Percentiles rank a stretch among this genome's conserved stretches.
phyloP scores from a whole-genome alignment of 805 yeast species.

The Monosporozyma servazzii region DNA sequence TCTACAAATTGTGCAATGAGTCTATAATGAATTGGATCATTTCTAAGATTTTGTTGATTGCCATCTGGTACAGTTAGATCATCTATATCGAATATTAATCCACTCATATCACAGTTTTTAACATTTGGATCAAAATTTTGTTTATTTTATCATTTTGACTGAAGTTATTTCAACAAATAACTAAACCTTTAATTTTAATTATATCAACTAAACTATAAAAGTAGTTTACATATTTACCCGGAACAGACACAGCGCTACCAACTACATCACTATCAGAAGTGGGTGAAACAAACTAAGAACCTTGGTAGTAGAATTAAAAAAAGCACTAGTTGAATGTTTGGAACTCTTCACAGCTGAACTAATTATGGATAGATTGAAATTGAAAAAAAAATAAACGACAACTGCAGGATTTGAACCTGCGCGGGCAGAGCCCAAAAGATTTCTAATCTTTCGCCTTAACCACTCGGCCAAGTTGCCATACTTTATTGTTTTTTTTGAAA shows the following conservation, averaged over 20 bases:
- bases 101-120: conserved; percentile 6
- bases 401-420: conserved; percentile 66
- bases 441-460: conserved; percentile 56
- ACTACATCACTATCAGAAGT: too few species aligned
- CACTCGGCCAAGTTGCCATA: conserved; percentile 51
- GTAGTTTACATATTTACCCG: background rate
- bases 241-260: background rate
- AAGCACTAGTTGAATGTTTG: background rate
- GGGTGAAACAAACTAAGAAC: too few species aligned
- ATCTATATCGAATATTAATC: conserved; percentile 7
- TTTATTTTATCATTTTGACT: background rate
- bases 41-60: background rate
- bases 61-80: background rate
- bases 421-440: conserved; percentile 51
- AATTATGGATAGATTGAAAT: background rate
- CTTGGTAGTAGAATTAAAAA: background rate
- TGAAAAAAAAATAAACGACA: conserved; percentile 40
- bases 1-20: conserved; percentile 13
- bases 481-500: background rate
- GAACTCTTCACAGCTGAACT: background rate
- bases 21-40: conserved; percentile 5
- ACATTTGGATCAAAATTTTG: background rate
- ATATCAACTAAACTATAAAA: background rate
- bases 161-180: background rate
- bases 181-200: background rate